Evolutionary conservation across 257 asterid genomes (phyloP).

Genomic region (Euphrasia confusa): DNA sequence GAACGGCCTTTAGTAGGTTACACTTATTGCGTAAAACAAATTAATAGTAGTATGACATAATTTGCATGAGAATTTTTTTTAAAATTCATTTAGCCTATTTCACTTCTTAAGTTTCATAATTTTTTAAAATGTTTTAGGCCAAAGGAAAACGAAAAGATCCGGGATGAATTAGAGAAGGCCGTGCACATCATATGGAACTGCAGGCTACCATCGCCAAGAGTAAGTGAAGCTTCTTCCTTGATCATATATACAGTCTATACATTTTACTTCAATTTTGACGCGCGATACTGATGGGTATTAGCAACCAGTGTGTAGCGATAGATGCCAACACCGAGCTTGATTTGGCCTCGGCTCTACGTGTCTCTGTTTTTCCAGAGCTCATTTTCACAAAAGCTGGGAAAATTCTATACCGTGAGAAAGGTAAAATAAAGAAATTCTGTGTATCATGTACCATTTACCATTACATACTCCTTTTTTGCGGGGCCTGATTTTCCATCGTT

Average conservation of each 20-base stretch:
- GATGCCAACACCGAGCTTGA: constrained; percentile 74
- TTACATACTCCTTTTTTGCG: neutral
- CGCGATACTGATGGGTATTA: constrained; percentile 25
- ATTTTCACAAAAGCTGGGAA: constrained; percentile 86
- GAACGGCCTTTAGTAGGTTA: neutral
- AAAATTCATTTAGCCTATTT: neutral
- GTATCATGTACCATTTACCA: constrained; percentile 5
- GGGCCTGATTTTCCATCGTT: constrained; percentile 5
- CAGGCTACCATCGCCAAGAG: constrained; percentile 89
- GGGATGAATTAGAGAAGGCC: constrained; percentile 76
- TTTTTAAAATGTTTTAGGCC: constrained; percentile 48
- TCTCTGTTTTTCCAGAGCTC: constrained; percentile 73
- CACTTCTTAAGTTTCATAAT: neutral
- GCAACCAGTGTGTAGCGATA: constrained; percentile 69
- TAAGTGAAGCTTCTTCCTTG: constrained; percentile 33
- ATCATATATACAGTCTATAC: neutral
- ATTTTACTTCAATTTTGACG: constrained; percentile 12
- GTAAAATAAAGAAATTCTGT: constrained; percentile 28
- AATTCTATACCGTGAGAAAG: constrained; percentile 79
- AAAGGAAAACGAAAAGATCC: constrained; percentile 64
- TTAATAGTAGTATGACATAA: neutral
- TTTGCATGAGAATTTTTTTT: neutral
- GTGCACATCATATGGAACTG: constrained; percentile 90
- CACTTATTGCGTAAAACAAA: neutral
- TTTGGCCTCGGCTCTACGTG: constrained; percentile 70